A percentile compares a stretch with the other conserved stretches of the same genome.
Conservation (phyloP, 148 eudicot species). For the Salicornia ramosissima region DNA sequence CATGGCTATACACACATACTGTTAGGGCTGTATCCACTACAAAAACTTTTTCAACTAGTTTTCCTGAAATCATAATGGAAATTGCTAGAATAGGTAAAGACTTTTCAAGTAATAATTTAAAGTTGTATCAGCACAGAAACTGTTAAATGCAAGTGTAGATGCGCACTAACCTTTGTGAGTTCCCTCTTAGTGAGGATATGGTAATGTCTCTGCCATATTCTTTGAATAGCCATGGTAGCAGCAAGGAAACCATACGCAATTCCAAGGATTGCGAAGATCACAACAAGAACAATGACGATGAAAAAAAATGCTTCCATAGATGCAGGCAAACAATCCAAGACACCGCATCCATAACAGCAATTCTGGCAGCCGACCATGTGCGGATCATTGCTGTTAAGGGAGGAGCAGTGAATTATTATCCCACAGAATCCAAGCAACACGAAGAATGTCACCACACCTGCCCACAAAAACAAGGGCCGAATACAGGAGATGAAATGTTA, state of each 20-base stretch:
- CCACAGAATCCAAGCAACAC: constrained; percentile 83
- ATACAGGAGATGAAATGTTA: not conserved
- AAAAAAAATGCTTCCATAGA: constrained; percentile 86
- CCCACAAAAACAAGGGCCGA: not conserved
- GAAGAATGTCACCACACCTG: constrained; percentile 80
- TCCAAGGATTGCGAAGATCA: constrained; percentile 82
- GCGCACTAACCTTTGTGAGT: constrained; percentile 65
- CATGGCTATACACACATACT: not conserved
- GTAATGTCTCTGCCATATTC: constrained; percentile 95
- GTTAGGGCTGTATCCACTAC: no score
- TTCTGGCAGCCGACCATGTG: constrained; percentile 81
- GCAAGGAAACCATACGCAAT: constrained; percentile 89
- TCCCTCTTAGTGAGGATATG: constrained; percentile 91
- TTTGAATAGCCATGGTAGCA: constrained; percentile 79
- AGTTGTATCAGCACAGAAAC: not conserved
- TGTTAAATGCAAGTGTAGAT: not conserved
- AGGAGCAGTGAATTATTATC: constrained; percentile 67
- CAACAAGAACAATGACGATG: constrained; percentile 65
- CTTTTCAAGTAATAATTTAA: not conserved
- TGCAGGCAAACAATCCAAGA: constrained; percentile 82
- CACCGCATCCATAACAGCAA: constrained; percentile 89
- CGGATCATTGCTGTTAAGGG: constrained; percentile 58
- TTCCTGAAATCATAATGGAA: not conserved
- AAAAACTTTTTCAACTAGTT: no score
- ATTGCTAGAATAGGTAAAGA: not conserved